Base-by-base conservation (phyloP, 306 rosid species). In the Citrullus mucosospermus region DNA sequence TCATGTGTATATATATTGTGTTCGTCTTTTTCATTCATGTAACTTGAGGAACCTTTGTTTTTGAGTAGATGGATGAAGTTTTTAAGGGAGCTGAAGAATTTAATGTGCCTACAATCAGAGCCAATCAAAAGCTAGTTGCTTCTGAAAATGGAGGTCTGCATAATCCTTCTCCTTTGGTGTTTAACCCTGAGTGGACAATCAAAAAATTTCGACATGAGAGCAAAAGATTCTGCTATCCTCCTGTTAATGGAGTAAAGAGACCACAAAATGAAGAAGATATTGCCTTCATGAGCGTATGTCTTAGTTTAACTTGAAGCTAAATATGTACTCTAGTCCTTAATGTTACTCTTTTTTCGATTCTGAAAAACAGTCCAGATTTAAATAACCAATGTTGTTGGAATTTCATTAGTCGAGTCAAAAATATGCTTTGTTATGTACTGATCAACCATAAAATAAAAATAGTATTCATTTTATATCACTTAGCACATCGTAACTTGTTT, bases 221-320 rank as follows among this genome's bases (percentile, higher is more conserved):
- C 48, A 62, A 79, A 83, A 90, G 69, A 58, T 91, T 91, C 82
- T 81, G 22, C 7, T 83, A 84, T 78, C 93, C 97, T 75, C 76
- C 84, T 62, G 39, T 71, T 28, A 16, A 72, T 25, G 76, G 78
- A 63, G 81, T 81, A 43, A 77, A 75, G 80, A 90, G 81, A 79
- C 98, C 98, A 18, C 66, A 78, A 65, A 85, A 85, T 67, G 93
- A 91, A 66, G 89, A 91, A 71, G 97, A 88, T 46, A 81, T 93
- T 77, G 93, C 91, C 34, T 91, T 87, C 78, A 87, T 93, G 88
- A 88, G 80, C 79, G 97, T 91, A 80, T 81, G 89, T 85, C 38
- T 70, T n/a, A 11, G 79, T 76, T 76, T 13, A 20, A 20, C 9
- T 57, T 57, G 12, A 22, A 58, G 63, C 63, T 22, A 58, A 58